Conservation (phyloP, 129 eudicot species). For the Artemisia tridentata region DNA sequence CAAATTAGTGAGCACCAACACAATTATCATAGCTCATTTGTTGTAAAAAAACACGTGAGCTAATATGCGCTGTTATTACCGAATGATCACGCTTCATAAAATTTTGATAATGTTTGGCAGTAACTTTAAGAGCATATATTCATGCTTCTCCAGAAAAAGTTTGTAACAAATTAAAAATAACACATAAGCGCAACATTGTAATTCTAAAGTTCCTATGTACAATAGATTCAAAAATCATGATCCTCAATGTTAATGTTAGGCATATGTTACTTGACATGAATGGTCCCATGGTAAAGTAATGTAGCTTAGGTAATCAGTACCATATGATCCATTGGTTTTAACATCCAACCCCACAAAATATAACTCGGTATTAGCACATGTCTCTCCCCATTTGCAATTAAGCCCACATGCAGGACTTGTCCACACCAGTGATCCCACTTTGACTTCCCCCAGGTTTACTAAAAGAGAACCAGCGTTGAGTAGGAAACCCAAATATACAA, state of each 20-base stretch:
- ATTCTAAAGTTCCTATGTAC: not conserved
- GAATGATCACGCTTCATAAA: too few species aligned
- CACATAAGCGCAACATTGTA: not conserved
- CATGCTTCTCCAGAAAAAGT: too few species aligned
- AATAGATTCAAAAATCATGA: not conserved
- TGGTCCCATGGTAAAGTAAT: not conserved
- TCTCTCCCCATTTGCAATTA: not conserved
- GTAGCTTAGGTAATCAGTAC: not conserved
- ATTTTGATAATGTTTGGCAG: too few species aligned
- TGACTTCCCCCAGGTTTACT: not conserved
- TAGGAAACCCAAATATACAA: too few species aligned
- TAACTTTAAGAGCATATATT: too few species aligned
- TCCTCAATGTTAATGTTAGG: not conserved
- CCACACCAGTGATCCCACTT: not conserved
- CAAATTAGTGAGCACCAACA: too few species aligned
- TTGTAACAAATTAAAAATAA: not conserved
- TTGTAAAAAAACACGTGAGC: too few species aligned
- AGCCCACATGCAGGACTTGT: not conserved
- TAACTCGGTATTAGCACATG: not conserved
- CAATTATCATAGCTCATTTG: too few species aligned
- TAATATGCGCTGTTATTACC: too few species aligned
- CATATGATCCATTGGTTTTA: not conserved
- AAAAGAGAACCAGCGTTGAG: not conserved
- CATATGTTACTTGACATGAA: not conserved
- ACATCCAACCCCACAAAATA: not conserved